phyloP scores from a whole-genome alignment of 2,329 filamentous ascomycete genomes.

The Colletotrichum lupini region DNA sequence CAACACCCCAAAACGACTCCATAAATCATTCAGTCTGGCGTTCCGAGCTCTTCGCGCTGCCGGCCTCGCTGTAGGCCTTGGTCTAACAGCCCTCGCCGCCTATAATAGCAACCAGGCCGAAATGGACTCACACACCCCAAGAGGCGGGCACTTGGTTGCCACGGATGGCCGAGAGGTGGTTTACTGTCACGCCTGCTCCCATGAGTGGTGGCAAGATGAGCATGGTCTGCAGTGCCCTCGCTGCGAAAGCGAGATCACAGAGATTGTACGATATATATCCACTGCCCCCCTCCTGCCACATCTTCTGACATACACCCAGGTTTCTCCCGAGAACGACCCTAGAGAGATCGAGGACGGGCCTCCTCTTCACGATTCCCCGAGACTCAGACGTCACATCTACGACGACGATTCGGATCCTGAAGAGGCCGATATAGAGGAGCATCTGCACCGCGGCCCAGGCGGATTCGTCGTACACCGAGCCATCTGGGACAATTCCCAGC shows the following conservation, averaged over 20 bases:
- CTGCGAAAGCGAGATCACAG: constrained; percentile 83
- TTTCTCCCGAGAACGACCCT: constrained; percentile 71
- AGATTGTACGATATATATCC: constrained; percentile 76
- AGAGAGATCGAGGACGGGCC: constrained; percentile 52
- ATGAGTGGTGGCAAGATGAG: constrained; percentile 84
- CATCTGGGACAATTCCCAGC: constrained; percentile 40
- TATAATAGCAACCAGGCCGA: constrained; percentile 60
- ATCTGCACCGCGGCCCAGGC: constrained; percentile 51
- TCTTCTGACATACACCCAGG: constrained; percentile 51
- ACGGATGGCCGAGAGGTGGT: constrained; percentile 74
- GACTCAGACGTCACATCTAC: constrained; percentile 37
- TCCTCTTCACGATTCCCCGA: constrained; percentile 23
- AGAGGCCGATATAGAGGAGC: constrained; percentile 68
- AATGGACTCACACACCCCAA: constrained; percentile 47
- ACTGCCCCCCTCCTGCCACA: background rate
- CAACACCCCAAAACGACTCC: background rate
- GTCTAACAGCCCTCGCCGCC: constrained; percentile 66
- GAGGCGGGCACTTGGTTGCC: constrained; percentile 59
- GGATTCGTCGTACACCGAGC: constrained; percentile 54
- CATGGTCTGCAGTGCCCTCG: constrained; percentile 76
- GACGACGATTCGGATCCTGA: constrained; percentile 66
- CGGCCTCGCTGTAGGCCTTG: constrained; percentile 68
- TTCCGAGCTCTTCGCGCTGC: constrained; percentile 64
- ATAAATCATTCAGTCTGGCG: constrained; percentile 59
- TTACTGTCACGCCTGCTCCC: constrained; percentile 83